phyloP scores from a whole-genome alignment of 2,329 filamentous ascomycete species.

The Phialocephala sp. region DNA sequence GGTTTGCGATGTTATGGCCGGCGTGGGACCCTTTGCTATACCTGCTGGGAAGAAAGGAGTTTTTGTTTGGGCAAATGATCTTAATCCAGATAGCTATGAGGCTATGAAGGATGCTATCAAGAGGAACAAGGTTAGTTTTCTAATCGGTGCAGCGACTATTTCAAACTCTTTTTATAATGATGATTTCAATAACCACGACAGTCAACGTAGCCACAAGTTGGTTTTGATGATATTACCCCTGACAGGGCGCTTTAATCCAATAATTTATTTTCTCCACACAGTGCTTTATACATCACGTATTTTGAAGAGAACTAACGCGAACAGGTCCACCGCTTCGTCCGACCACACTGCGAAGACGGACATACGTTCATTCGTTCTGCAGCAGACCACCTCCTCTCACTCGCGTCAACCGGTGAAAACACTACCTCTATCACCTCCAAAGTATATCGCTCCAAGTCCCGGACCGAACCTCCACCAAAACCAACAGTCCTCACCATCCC shows the following conservation, averaged over 20 bases:
- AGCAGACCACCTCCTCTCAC: slow-evolving; percentile 63
- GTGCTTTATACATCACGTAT: no score
- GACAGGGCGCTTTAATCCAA: slow-evolving; percentile 62
- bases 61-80: slow-evolving; percentile 96
- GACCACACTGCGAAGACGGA: slow-evolving; percentile 82
- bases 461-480: slow-evolving; percentile 41
- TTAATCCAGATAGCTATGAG: slow-evolving; percentile 87
- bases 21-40: slow-evolving; percentile 92
- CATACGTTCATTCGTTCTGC: slow-evolving; percentile 77
- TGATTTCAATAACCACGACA: slow-evolving; percentile 80
- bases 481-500: slow-evolving; percentile 63
- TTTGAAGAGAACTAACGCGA: background rate
- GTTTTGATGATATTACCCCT: slow-evolving; percentile 81
- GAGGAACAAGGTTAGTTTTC: slow-evolving; percentile 75
- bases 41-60: slow-evolving; percentile 88
- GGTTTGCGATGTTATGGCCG: slow-evolving; percentile 96
- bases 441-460: slow-evolving; percentile 37
- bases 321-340: slow-evolving; percentile 72
- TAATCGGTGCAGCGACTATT: background rate
- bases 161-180: slow-evolving; percentile 51
- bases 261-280: background rate
- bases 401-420: slow-evolving; percentile 55
- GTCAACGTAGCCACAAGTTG: slow-evolving; percentile 76
- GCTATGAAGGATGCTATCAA: slow-evolving; percentile 72
- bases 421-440: slow-evolving; percentile 58